Base-by-base conservation (phyloP, 2,329 filamentous ascomycete species). In the Monosporascus sp. region DNA sequence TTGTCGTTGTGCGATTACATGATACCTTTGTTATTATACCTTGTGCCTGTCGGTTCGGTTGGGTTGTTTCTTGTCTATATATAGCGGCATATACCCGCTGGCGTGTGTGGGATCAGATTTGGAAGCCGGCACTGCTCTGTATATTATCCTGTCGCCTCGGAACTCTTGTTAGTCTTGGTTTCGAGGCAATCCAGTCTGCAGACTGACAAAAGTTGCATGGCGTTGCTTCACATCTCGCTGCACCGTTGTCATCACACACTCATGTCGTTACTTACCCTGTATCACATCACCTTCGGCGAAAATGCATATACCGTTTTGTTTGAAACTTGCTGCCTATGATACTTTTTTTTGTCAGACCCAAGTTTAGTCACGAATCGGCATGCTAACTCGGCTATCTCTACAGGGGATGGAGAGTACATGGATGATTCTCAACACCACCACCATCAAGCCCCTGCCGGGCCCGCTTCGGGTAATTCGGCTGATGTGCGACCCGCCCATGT, bases 371-470 rank as follows among this genome's bases (percentile, higher is more conserved):
- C 59, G 50, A 54, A 53, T 57, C 56, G 54, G 56, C 60, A 58
- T 61, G 63, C 65, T 68, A 64, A 68, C 62, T 58, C 60, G 55
- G 55, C 56, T 60, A 50, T 61, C 66, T 65, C 67, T 60, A 63
- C 72, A 82, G 86, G 79, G 70, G 82, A 81, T 70, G 80, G 80
- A 73, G 80, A 79, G 63, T 85, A 85, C 74, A 72, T 77, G 70
- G 77, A 85, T 67, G 79, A 84, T 67, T 80, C 84, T 66, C 80
- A 86, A 70, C 78, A 86, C 67, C 87, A 89, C 66, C 84, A 87
- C 55, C 80, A 82, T 62, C 82, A 83, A 67, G 76, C 81, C 54
- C 81, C 80, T 54, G 80, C 78, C 62, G 78, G 76, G 48, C 78
- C 54, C 65, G 68, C 59, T 77, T 82, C 59, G 59, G 66, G 61